Evolutionary conservation across 805 yeast species (phyloP).

Genomic region (Metschnikowia drakensbergensis): DNA sequence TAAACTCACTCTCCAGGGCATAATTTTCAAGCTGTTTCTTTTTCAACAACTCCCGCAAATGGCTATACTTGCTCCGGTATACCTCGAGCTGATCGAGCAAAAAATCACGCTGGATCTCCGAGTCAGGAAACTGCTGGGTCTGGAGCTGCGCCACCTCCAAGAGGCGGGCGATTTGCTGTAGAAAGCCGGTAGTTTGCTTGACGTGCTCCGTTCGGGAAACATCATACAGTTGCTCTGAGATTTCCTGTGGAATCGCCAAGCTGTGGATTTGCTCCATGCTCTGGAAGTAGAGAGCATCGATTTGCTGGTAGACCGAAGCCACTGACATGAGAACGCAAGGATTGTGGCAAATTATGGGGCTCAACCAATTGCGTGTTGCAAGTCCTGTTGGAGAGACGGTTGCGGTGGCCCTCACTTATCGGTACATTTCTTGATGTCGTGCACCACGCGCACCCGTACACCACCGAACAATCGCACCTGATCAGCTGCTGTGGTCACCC

Average conservation of each 20-base stretch:
- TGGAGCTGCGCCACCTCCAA: constrained; percentile 16
- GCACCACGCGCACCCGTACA: not conserved
- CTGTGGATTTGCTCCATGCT: constrained; percentile 3
- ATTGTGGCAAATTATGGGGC: no score
- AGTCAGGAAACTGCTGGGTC: constrained; percentile 5
- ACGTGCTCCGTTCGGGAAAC: constrained; percentile 16
- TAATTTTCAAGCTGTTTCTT: constrained; percentile 28
- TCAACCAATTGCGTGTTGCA: no score
- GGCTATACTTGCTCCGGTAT: constrained; percentile 20
- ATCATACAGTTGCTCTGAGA: not conserved
- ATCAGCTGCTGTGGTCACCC: no score
- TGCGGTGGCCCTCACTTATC: no score
- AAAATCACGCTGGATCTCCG: not conserved
- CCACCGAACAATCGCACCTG: not conserved
- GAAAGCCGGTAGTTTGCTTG: constrained; percentile 17
- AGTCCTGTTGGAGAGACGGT: no score
- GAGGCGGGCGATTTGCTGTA: constrained; percentile 19
- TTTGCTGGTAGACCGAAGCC: not conserved
- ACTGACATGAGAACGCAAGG: not conserved
- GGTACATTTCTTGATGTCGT: not conserved
- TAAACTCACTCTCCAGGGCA: constrained; percentile 23
- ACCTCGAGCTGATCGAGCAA: constrained; percentile 14
- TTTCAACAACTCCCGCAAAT: constrained; percentile 25
- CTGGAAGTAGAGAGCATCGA: constrained; percentile 1
- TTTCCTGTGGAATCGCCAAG: not conserved